A percentile compares a stretch with the other conserved stretches of the same genome.
These are phyloP conservation scores for Ajuga chamaepitys DNA, from an alignment of 257 asterid genomes.

Conservation along the genomic window DNA sequence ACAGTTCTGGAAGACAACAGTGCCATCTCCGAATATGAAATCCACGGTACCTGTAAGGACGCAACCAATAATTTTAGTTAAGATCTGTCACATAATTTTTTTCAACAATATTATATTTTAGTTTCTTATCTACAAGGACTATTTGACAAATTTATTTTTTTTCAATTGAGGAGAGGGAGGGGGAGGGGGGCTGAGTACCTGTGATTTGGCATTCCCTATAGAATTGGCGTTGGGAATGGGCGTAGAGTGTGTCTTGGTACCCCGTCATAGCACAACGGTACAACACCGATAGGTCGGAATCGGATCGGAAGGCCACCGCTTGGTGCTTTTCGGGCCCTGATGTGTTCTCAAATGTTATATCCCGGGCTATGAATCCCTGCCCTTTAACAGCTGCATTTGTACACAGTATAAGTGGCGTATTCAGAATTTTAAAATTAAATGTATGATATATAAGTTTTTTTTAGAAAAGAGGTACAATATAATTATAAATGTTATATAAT, in stretches of 20 bases:
- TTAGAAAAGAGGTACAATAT: no score
- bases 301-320: conserved; percentile 60
- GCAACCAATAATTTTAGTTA: no score
- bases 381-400: conserved; percentile 57
- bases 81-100: no score
- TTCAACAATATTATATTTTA: no score
- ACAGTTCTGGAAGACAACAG: conserved; percentile 58
- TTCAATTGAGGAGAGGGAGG: no score
- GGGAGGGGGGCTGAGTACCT: no score
- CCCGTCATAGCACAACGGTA: conserved; percentile 47
- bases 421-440: no score
- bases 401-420: no score
- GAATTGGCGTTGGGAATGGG: conserved; percentile 57
- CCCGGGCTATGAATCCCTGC: conserved; percentile 54
- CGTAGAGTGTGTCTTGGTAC: conserved; percentile 64
- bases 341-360: conserved; percentile 64
- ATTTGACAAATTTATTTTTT: no score
- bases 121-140: no score
- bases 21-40: conserved; percentile 62
- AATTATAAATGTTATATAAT: no score
- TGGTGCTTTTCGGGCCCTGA: conserved; percentile 64
- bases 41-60: conserved; percentile 72
- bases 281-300: conserved; percentile 48
- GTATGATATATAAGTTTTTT: no score
- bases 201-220: conserved; percentile 44